Percentiles rank a stretch among this genome's conserved stretches.
Evolutionary conservation across 805 yeast genomes (phyloP).

Genomic region (Metschnikowia anglica): DNA sequence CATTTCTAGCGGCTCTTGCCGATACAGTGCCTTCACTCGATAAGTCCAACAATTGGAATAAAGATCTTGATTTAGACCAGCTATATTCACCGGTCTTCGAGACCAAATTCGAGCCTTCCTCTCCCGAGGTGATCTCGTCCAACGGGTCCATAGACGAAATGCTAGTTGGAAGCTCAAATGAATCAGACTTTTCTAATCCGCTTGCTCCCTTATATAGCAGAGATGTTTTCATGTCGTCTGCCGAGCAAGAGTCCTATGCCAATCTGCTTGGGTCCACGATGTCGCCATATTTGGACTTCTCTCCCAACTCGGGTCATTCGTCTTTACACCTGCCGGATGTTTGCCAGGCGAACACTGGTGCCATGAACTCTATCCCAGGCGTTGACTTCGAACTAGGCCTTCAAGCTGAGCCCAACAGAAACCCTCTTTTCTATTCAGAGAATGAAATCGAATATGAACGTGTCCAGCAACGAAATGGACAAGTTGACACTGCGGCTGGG

Average conservation of each 20-base stretch:
- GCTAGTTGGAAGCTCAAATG: conserved; percentile 1
- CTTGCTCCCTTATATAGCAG: background rate
- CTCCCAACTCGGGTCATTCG: conserved; percentile 5
- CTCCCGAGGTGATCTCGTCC: conserved; percentile 9
- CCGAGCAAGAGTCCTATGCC: conserved; percentile 4
- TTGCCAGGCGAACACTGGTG: no score
- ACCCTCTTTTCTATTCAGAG: background rate
- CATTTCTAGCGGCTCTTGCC: conserved; percentile 16
- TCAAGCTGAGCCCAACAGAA: no score
- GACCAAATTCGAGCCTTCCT: conserved; percentile 7
- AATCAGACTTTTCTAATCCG: conserved; percentile 1
- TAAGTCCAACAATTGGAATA: conserved; percentile 12
- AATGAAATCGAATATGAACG: no score
- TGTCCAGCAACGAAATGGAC: no score
- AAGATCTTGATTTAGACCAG: conserved; percentile 8
- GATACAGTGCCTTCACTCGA: conserved; percentile 17
- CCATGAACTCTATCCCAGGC: no score
- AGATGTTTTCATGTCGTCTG: conserved; percentile 1
- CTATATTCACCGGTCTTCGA: conserved; percentile 3
- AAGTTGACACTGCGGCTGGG: background rate
- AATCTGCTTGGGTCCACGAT: conserved; percentile 10
- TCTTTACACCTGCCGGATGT: conserved; percentile 1
- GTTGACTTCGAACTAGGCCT: no score
- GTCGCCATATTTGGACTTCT: conserved; percentile 9
- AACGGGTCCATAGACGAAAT: conserved; percentile 8